Percentiles rank a stretch among this genome's conserved stretches.
Evolutionary conservation across 2,329 filamentous ascomycete genomes (phyloP).

Genomic region (Ilyonectria sp.): DNA sequence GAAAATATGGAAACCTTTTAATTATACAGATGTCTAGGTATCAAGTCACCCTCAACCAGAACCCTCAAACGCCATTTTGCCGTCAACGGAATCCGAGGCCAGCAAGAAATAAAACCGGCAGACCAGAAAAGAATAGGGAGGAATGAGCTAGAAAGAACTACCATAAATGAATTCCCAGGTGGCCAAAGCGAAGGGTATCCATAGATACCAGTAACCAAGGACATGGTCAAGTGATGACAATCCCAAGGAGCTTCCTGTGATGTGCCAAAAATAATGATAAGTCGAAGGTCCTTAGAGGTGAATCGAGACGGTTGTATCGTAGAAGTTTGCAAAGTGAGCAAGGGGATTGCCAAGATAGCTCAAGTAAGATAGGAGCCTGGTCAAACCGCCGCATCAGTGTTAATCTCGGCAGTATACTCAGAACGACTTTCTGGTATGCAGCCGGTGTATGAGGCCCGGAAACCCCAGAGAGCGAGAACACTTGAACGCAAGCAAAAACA

Average conservation of each 20-base stretch:
- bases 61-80: slow-evolving; percentile 34
- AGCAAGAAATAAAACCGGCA: background rate
- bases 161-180: background rate
- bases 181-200: background rate
- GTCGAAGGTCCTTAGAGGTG: background rate
- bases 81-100: background rate
- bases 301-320: background rate
- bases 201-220: background rate
- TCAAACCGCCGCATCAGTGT: background rate
- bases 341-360: background rate
- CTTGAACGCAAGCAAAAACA: slow-evolving; percentile 1
- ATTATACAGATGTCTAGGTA: slow-evolving; percentile 34
- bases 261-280: background rate
- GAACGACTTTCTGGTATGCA: slow-evolving; percentile 27
- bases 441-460: background rate
- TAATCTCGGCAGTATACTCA: slow-evolving; percentile 4
- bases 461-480: slow-evolving; percentile 1
- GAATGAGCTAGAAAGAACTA: background rate
- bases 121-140: background rate
- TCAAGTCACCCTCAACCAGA: slow-evolving; percentile 30
- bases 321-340: background rate
- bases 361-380: background rate
- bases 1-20: slow-evolving; percentile 25
- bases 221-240: background rate
- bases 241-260: background rate